Conservation (phyloP, 2,329 filamentous ascomycete genomes). For the Catunica adiposa region DNA sequence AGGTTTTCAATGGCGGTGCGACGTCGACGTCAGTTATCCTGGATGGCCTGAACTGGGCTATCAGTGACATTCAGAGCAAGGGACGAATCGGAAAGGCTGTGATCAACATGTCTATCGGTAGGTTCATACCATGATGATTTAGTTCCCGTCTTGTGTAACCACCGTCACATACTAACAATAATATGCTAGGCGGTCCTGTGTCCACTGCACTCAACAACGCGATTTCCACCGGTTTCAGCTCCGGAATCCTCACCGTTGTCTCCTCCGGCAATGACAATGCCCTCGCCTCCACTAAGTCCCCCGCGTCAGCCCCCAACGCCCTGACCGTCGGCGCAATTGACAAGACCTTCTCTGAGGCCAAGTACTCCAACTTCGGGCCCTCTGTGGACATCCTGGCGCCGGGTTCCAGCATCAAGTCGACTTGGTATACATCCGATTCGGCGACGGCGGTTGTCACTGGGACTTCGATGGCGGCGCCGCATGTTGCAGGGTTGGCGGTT, state of each 20-base stretch:
- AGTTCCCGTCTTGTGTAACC: no score
- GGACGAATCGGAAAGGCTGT: conserved; percentile 21
- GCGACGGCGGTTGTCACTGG: conserved; percentile 1
- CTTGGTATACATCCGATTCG: conserved; percentile 20
- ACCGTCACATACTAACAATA: no score
- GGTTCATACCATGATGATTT: conserved; percentile 7
- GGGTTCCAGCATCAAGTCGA: conserved; percentile 21
- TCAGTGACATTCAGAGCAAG: conserved; percentile 20
- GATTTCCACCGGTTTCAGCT: conserved; percentile 30
- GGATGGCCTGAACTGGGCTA: conserved; percentile 22
- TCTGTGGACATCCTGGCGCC: conserved; percentile 30
- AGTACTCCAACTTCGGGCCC: conserved; percentile 30
- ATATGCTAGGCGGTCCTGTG: conserved; percentile 21
- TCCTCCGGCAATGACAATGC: conserved; percentile 17
- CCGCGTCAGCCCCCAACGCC: conserved; percentile 16
- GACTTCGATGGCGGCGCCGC: conserved; percentile 13
- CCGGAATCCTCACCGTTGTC: no score
- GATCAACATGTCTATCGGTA: conserved; percentile 28
- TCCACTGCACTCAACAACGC: conserved; percentile 34
- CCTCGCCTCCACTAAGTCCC: conserved; percentile 15
- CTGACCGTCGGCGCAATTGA: conserved; percentile 19
- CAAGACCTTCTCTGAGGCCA: conserved; percentile 20
- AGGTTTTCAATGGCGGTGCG: conserved; percentile 25
- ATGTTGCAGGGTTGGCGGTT: conserved; percentile 10
- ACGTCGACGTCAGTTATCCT: conserved; percentile 20